A percentile compares a stretch with the other conserved stretches of the same genome.
Evolutionary conservation across 2,329 filamentous ascomycete genomes (phyloP).

Genomic region (Achaetomium macrosporum): DNA sequence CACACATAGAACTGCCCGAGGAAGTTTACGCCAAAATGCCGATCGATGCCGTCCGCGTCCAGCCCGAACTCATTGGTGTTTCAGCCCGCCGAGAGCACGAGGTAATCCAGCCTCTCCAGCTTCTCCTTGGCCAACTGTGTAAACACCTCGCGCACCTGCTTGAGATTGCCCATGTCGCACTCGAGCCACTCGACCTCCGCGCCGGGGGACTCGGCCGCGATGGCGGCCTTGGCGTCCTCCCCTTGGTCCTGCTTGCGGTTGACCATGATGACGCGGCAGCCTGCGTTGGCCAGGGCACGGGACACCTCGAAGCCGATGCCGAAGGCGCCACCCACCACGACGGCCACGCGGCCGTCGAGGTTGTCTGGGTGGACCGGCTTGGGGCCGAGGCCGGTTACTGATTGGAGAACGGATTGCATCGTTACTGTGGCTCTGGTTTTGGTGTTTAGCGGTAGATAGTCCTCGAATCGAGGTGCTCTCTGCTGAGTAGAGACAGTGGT

Average conservation of each 20-base stretch:
- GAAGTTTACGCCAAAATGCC: constrained; percentile 41
- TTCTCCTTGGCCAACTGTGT: constrained; percentile 30
- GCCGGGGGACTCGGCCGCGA: constrained; percentile 25
- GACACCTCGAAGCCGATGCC: constrained; percentile 36
- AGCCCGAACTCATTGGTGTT: constrained; percentile 36
- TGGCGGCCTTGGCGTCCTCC: constrained; percentile 26
- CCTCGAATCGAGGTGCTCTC: no score
- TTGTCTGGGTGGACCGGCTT: constrained; percentile 31
- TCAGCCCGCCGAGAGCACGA: constrained; percentile 40
- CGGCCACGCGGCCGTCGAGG: constrained; percentile 32
- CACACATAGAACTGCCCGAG: constrained; percentile 39
- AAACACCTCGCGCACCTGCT: constrained; percentile 35
- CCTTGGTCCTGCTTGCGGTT: constrained; percentile 32
- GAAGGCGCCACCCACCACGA: constrained; percentile 35
- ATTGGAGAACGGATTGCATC: constrained; percentile 36
- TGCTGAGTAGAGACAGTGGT: no score
- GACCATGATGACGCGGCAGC: constrained; percentile 34
- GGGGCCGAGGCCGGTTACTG: constrained; percentile 31
- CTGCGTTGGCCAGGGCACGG: constrained; percentile 30
- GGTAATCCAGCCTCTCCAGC: constrained; percentile 36
- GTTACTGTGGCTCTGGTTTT: not conserved
- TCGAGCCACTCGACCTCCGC: constrained; percentile 36
- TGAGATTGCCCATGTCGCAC: constrained; percentile 37
- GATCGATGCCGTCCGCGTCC: constrained; percentile 37
- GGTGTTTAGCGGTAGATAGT: no score